Evolutionary conservation across 2,329 filamentous ascomycete genomes (phyloP).

Genomic region (Epichloe typhina): DNA sequence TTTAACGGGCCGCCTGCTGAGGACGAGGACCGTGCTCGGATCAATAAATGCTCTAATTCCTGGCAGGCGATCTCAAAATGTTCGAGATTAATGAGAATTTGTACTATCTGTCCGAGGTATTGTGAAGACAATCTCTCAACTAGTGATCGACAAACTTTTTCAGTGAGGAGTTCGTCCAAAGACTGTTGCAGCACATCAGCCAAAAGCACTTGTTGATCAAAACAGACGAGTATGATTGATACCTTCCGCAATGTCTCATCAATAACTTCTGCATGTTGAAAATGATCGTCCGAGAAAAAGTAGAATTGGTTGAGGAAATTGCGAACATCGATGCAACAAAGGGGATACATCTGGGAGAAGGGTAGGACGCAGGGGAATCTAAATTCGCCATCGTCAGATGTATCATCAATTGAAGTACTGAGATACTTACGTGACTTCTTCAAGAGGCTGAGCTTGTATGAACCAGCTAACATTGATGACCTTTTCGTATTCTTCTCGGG

Average conservation of each 20-base stretch:
- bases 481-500: constrained; percentile 82
- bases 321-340: constrained; percentile 95
- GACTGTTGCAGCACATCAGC: constrained; percentile 37
- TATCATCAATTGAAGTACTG: not conserved
- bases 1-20: constrained; percentile 69
- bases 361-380: constrained; percentile 92
- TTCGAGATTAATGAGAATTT: constrained; percentile 64
- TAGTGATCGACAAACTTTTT: constrained; percentile 82
- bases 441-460: constrained; percentile 61
- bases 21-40: constrained; percentile 69
- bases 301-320: constrained; percentile 98
- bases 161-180: constrained; percentile 84
- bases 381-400: not conserved
- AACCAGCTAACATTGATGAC: constrained; percentile 97
- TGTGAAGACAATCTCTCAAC: constrained; percentile 82
- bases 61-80: constrained; percentile 91
- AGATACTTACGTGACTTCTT: constrained; percentile 56
- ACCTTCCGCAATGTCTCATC: constrained; percentile 79
- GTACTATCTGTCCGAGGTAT: constrained; percentile 76
- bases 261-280: constrained; percentile 78
- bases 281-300: constrained; percentile 93
- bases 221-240: constrained; percentile 8
- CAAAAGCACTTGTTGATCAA: not conserved
- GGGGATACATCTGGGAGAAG: constrained; percentile 97
- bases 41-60: constrained; percentile 77